Conservation (phyloP, 257 asterid genomes). For the Nemophila menziesii region DNA sequence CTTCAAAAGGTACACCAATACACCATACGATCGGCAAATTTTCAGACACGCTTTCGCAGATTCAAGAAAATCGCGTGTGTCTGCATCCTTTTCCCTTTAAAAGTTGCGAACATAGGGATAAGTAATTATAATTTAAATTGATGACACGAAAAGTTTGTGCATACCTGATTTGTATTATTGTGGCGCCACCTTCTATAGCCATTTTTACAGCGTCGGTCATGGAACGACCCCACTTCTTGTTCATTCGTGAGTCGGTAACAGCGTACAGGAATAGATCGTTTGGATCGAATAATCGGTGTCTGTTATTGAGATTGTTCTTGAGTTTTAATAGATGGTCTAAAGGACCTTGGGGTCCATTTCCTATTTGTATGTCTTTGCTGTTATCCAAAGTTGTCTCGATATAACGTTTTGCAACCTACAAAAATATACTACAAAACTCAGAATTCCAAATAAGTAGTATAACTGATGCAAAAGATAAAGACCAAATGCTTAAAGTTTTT, state of each 20-base stretch:
- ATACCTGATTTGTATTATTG: constrained; percentile 84
- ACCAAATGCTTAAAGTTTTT: no score
- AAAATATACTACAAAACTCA: background rate
- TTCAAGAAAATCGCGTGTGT: constrained; percentile 63
- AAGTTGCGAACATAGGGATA: background rate
- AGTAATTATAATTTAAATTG: no score
- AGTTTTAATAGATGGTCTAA: constrained; percentile 80
- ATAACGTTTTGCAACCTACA: constrained; percentile 68
- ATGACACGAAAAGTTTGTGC: constrained; percentile 7
- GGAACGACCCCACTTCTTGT: constrained; percentile 75
- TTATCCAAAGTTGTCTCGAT: constrained; percentile 66
- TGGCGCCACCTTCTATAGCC: constrained; percentile 88
- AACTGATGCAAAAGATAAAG: no score
- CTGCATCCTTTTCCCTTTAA: constrained; percentile 76
- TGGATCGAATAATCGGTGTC: constrained; percentile 45
- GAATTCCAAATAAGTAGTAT: background rate
- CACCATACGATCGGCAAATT: constrained; percentile 47
- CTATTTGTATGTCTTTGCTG: constrained; percentile 64
- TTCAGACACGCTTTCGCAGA: constrained; percentile 61
- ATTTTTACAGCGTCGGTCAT: constrained; percentile 66
- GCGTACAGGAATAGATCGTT: constrained; percentile 73
- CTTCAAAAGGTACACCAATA: no score
- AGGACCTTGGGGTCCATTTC: constrained; percentile 80
- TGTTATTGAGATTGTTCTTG: constrained; percentile 24
- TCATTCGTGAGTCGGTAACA: constrained; percentile 93